Evolutionary conservation across 2,329 filamentous ascomycete species (phyloP).

Genomic region (Aspergillus eucalypticola): DNA sequence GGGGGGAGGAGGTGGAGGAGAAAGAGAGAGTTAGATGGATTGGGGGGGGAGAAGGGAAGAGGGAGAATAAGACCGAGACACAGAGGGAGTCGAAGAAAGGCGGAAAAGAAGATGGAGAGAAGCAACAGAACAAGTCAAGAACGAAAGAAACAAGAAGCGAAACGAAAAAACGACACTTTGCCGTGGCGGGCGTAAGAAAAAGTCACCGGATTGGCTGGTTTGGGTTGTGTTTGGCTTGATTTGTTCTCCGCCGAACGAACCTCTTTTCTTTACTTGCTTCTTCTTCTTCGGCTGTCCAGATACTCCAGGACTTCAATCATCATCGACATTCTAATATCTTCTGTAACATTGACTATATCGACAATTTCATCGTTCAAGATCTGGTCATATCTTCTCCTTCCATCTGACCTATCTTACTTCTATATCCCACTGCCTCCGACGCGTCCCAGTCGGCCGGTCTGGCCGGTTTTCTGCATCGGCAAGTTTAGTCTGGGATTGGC

Average conservation of each 20-base stretch:
- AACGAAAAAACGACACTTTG: conserved; percentile 23
- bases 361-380: not conserved
- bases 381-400: not conserved
- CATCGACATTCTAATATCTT: too few species aligned
- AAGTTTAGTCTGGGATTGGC: conserved; percentile 7
- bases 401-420: not conserved
- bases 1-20: conserved; percentile 11
- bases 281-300: not conserved
- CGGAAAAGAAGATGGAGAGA: conserved; percentile 9
- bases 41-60: conserved; percentile 12
- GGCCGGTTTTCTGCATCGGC: conserved; percentile 2
- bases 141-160: conserved; percentile 16
- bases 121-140: not conserved
- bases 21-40: conserved; percentile 2
- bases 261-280: not conserved
- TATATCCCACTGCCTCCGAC: not conserved
- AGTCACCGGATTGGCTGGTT: conserved; percentile 19
- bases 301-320: too few species aligned
- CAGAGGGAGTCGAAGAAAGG: not conserved
- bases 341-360: too few species aligned
- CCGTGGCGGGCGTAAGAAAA: conserved; percentile 14
- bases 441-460: not conserved
- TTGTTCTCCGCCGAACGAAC: not conserved
- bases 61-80: conserved; percentile 1
- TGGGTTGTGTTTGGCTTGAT: not conserved